A percentile compares a stretch with the other conserved stretches of the same genome.
Conservation (phyloP, 108 stramenopile genomes). For the Aurantiochytrium sp. region DNA sequence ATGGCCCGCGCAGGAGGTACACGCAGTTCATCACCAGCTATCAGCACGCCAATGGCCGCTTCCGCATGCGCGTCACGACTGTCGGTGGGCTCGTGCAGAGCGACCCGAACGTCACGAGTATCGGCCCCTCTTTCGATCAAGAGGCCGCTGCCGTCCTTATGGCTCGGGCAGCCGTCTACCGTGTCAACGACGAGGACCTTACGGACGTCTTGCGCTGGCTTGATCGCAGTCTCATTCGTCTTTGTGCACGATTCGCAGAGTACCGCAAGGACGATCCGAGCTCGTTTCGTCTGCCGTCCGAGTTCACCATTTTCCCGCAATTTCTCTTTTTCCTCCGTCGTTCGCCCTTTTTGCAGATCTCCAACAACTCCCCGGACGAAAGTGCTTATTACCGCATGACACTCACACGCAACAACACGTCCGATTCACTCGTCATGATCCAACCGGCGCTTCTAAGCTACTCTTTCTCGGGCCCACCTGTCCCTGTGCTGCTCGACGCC, state of each 20-base stretch:
- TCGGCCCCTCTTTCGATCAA: constrained; percentile 89
- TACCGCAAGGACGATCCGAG: constrained; percentile 83
- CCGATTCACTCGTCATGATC: constrained; percentile 95
- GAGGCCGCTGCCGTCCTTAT: constrained; percentile 96
- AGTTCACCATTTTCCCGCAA: constrained; percentile 96
- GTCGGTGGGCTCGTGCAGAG: constrained; percentile 87
- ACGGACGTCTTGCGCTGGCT: constrained; percentile 96
- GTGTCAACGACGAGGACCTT: constrained; percentile 85
- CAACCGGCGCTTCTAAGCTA: constrained; percentile 96
- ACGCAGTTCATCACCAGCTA: constrained; percentile 96
- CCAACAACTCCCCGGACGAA: constrained; percentile 97
- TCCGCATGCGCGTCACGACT: constrained; percentile 86
- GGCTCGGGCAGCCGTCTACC: constrained; percentile 84
- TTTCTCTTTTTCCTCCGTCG: constrained; percentile 91
- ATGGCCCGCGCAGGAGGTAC: constrained; percentile 67
- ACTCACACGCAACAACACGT: constrained; percentile 75
- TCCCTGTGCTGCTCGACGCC: constrained; percentile 87
- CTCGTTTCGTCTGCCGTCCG: constrained; percentile 77
- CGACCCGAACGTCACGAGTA: constrained; percentile 50
- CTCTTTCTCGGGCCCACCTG: constrained; percentile 85
- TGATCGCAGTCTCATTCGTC: constrained; percentile 89
- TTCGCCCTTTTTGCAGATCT: constrained; percentile 87
- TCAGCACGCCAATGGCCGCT: constrained; percentile 80
- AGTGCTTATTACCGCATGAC: constrained; percentile 88
- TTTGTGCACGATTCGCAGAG: constrained; percentile 94